These are phyloP conservation scores for Poterioochromonas sp. DNA, from an alignment of 352 stramenopile species.

Conservation along the genomic window DNA sequence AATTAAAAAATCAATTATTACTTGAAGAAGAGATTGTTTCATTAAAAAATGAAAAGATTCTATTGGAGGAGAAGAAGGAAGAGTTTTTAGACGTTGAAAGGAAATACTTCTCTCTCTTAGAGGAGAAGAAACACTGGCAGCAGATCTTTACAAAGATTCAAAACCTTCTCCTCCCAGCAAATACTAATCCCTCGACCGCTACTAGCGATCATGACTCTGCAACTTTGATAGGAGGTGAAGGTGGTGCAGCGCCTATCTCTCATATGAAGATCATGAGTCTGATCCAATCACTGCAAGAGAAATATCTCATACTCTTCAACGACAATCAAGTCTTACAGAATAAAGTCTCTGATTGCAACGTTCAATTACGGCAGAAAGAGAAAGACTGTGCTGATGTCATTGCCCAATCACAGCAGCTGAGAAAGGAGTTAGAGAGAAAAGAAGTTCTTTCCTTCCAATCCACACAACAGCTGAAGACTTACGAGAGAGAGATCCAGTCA, in stretches of 20 bases:
- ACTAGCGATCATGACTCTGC: not conserved
- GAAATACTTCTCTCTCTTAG: not conserved
- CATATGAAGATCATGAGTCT: not conserved
- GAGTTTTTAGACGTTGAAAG: not conserved
- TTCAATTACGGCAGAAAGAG: not conserved
- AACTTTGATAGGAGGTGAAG: not conserved
- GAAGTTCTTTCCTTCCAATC: not conserved
- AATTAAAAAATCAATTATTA: constrained; percentile 18
- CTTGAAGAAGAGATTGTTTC: constrained; percentile 45
- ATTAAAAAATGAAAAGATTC: not conserved
- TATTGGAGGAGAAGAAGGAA: not conserved
- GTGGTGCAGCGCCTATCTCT: not conserved
- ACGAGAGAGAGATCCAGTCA: constrained; percentile 42
- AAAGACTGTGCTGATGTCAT: not conserved
- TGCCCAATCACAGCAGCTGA: not conserved
- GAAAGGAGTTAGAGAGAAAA: not conserved
- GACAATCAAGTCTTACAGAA: too few relatives aligned
- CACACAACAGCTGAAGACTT: constrained; percentile 36
- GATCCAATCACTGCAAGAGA: not conserved
- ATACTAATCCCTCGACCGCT: not conserved
- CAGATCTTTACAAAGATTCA: not conserved
- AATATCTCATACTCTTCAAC: not conserved
- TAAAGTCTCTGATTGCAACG: too few relatives aligned
- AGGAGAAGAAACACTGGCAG: not conserved
- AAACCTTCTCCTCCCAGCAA: not conserved